Base-by-base conservation (phyloP, 2,329 filamentous ascomycete species). In the Aspergillus spinulosporus region DNA sequence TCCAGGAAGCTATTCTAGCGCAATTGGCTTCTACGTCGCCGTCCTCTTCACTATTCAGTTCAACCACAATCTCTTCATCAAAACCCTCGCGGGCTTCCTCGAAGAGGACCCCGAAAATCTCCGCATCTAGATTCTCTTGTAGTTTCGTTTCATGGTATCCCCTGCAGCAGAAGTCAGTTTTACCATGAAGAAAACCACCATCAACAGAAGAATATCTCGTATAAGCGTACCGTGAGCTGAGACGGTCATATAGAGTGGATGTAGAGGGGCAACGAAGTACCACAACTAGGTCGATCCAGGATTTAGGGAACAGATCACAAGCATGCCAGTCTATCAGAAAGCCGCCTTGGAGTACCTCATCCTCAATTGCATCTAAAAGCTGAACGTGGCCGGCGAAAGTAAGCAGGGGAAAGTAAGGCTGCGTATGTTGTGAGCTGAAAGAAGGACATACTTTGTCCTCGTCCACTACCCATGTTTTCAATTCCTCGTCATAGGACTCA, bases 261-360 rank as follows among this genome's bases (percentile, higher is more conserved):
- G 90, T 92, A 65, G 94, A 86, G 54, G 89, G 90, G 59, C 76
- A 79, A 45, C 94, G 83, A 60, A 99, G 75, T 54, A 99, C 94
- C 4, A 97, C 89, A 0, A 99, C 92, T 2, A 99, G 83, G 72
- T 99, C 94, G 69, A 99, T 88, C 90, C 92, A 95, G 69, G 88
- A 88, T 71, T 89, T 87, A 2, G 94, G 94, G 69, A 97, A 97
- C 21, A 97, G 77, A 68, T 97, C 94, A 77, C 93, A 97, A 2
- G 92, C 93, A 76, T 99, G 94, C 93, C 94, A 99, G 77, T 99
- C 94, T 68, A 99, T 89, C 65, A 99, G 86, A 73, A 86, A 90
- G 15, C 94, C 94, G 56, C 93, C 93, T 15, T 83, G 76, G 60
- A 87, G 83, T 39, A 90, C 82, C 59, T 94, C 88, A 55, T 89